Evolutionary conservation across 1,284 basidiomycete genomes (phyloP).

Genomic region (Ceratobasidium sp.): DNA sequence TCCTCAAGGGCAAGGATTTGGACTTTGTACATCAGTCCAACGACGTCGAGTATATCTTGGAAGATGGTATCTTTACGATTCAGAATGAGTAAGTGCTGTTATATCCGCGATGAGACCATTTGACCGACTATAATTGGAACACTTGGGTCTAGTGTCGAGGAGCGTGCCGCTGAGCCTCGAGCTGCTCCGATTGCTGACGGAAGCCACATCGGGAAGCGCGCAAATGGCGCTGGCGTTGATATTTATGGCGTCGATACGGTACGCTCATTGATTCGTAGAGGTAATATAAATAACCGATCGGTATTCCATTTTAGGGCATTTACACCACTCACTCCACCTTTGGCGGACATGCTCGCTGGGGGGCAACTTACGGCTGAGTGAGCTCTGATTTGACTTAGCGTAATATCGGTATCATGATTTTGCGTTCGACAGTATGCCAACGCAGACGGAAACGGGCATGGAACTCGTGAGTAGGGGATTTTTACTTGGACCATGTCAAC

Average conservation of each 20-base stretch:
- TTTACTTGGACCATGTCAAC: neutral
- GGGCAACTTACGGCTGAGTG: constrained; percentile 10
- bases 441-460: constrained; percentile 1
- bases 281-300: neutral
- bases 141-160: neutral
- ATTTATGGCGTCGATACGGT: constrained; percentile 43
- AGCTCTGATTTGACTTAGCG: neutral
- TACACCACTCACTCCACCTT: neutral
- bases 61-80: constrained; percentile 26
- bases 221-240: constrained; percentile 34
- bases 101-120: neutral
- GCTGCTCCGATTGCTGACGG: neutral
- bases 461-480: neutral
- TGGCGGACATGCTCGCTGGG: constrained; percentile 15
- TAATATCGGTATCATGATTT: neutral
- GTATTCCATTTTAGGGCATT: neutral
- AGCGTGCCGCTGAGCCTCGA: neutral
- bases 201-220: constrained; percentile 1
- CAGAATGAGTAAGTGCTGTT: constrained; percentile 19
- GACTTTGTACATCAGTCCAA: constrained; percentile 31
- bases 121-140: neutral
- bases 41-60: constrained; percentile 36
- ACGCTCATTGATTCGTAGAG: neutral
- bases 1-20: constrained; percentile 29
- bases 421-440: neutral